phyloP scores from a whole-genome alignment of 1,284 basidiomycete genomes.

The Trametes hirsuta region DNA sequence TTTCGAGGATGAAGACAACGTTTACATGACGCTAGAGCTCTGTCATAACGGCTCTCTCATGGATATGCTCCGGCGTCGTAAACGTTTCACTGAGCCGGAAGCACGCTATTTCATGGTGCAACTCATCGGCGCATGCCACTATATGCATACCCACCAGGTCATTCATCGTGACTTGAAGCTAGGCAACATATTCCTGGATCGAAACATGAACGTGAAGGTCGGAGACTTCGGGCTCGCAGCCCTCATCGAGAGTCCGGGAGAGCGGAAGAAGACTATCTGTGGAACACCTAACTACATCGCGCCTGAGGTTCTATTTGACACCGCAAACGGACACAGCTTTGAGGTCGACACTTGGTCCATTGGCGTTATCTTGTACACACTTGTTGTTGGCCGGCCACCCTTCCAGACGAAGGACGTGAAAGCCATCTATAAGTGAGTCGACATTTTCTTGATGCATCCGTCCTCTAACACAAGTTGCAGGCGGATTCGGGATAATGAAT shows the following conservation, averaged over 20 bases:
- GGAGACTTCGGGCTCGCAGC: slow-evolving; percentile 98
- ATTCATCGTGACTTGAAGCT: slow-evolving; percentile 97
- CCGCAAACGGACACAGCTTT: slow-evolving; percentile 94
- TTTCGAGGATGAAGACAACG: slow-evolving; percentile 95
- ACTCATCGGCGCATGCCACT: slow-evolving; percentile 93
- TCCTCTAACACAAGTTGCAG: slow-evolving; percentile 42
- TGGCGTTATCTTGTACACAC: slow-evolving; percentile 96
- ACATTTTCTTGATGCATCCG: not conserved
- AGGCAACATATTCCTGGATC: slow-evolving; percentile 94
- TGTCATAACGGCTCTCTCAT: slow-evolving; percentile 88
- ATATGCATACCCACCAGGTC: slow-evolving; percentile 95
- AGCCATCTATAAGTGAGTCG: slow-evolving; percentile 83
- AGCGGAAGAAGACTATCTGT: slow-evolving; percentile 98
- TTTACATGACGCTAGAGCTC: slow-evolving; percentile 96
- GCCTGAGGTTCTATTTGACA: slow-evolving; percentile 96
- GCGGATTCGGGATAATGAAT: slow-evolving; percentile 92
- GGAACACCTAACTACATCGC: slow-evolving; percentile 99
- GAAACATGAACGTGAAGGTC: slow-evolving; percentile 93
- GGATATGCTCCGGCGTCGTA: slow-evolving; percentile 90
- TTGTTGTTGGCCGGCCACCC: slow-evolving; percentile 91
- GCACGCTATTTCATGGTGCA: slow-evolving; percentile 93
- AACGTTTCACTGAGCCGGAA: slow-evolving; percentile 92
- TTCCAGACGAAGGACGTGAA: slow-evolving; percentile 99
- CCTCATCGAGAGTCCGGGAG: slow-evolving; percentile 93
- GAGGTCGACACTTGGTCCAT: slow-evolving; percentile 99